Evolutionary conservation across 1,284 basidiomycete species (phyloP).

Genomic region (Sphaerobolus stellatus): DNA sequence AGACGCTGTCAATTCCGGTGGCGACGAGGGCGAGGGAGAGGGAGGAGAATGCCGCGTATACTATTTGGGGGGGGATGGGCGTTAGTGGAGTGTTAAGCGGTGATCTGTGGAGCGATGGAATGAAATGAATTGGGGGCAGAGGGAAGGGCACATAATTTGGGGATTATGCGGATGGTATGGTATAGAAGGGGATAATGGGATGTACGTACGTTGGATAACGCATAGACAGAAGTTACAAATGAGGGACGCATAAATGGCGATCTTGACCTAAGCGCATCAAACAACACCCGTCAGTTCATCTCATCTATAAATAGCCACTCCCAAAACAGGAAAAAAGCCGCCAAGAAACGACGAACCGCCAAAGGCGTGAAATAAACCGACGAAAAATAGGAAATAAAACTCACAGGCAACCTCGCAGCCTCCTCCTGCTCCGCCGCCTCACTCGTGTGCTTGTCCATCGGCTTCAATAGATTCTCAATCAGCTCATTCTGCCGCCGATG

Average conservation of each 20-base stretch:
- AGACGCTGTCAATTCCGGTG: conserved; percentile 86
- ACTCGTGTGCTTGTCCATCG: conserved; percentile 81
- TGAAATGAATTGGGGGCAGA: too few relatives aligned
- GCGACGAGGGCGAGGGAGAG: conserved; percentile 86
- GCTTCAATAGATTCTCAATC: conserved; percentile 81
- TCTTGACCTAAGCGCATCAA: conserved; percentile 62
- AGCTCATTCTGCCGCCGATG: conserved; percentile 87
- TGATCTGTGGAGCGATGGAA: too few relatives aligned
- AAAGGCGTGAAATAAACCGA: too few relatives aligned
- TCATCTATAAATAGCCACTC: too few relatives aligned
- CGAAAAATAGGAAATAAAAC: conserved; percentile 27
- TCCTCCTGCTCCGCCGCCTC: conserved; percentile 70
- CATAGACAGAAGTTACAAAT: conserved; percentile 72
- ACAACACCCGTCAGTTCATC: not conserved
- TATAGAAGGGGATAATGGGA: not conserved
- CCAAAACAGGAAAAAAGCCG: too few relatives aligned
- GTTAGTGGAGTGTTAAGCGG: too few relatives aligned
- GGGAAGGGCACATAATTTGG: too few relatives aligned
- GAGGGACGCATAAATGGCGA: conserved; percentile 85
- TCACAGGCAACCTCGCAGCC: conserved; percentile 61
- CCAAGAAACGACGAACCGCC: too few relatives aligned
- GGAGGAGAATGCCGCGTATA: conserved; percentile 86
- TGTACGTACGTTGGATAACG: conserved; percentile 59
- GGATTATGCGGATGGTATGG: too few relatives aligned
- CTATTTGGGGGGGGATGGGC: conserved; percentile 36